phyloP scores from a whole-genome alignment of 2,329 filamentous ascomycete species.

The Hymenoscyphus salicellus region DNA sequence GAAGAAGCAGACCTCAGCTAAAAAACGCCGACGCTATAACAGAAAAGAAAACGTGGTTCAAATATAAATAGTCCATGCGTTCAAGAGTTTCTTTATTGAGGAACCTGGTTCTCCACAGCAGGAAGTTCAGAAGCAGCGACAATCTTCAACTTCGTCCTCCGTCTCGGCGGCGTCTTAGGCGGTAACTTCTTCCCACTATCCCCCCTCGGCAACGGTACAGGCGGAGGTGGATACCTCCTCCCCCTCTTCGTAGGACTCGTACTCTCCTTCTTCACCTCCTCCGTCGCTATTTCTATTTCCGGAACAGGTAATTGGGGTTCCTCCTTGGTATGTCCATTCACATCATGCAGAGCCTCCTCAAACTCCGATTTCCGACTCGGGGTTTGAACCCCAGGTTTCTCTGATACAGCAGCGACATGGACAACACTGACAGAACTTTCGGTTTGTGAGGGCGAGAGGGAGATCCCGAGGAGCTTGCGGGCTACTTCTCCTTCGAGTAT shows the following conservation, averaged over 20 bases:
- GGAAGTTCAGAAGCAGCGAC: constrained; percentile 19
- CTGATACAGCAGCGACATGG: constrained; percentile 74
- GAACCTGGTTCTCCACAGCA: not conserved
- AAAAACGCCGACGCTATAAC: constrained; percentile 1
- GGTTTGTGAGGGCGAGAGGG: constrained; percentile 61
- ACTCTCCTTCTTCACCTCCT: constrained; percentile 18
- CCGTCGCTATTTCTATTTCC: constrained; percentile 6
- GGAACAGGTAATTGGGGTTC: not conserved
- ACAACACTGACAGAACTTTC: constrained; percentile 72
- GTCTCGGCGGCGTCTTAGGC: constrained; percentile 35
- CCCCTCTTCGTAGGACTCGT: constrained; percentile 26
- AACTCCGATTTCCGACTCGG: constrained; percentile 58
- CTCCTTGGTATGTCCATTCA: constrained; percentile 19
- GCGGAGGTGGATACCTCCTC: constrained; percentile 29
- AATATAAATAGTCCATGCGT: not conserved
- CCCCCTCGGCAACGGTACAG: constrained; percentile 23
- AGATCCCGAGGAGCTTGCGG: constrained; percentile 66
- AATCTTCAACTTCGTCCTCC: constrained; percentile 34
- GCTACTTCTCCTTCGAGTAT: constrained; percentile 47
- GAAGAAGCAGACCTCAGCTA: not conserved
- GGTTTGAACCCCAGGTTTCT: constrained; percentile 79
- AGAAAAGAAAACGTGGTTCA: not conserved
- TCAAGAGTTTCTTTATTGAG: not conserved
- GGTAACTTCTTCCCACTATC: constrained; percentile 34
- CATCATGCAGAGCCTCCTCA: constrained; percentile 28